Base-by-base conservation (phyloP, 1,284 basidiomycete genomes). In the Bjerkandera adusta region DNA sequence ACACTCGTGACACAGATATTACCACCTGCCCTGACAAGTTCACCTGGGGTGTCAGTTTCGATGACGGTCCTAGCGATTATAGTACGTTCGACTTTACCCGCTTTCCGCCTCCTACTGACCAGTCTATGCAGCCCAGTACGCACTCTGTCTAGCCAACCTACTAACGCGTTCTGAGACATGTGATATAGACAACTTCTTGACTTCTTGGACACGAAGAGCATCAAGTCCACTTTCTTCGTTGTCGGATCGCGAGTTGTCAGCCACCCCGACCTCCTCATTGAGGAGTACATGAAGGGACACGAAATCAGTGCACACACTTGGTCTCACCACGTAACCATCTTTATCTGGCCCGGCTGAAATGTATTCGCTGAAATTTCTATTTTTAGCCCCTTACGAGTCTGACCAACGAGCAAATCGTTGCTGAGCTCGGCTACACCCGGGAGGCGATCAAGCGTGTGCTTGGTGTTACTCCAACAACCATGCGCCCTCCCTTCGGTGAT, bases 351-450 rank as follows among this genome's bases (percentile, higher is more conserved):
- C 40, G 33, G 30, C 36, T 47, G n/a, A n/a, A 22, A 22, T 50
- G 45, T 52, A 50, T 20, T 51, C 53, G 51, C 53, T 48, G 53
- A 59, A 55, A 63, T 56, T 64, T 35, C 29, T 25, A 12, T 41
- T 47, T 12, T 15, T 27, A 85, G 85, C 76, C 77, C 50, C 73
- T 94, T 30, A 98, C 95, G 11, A 81, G 82, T 29, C 73, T 94
- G 50, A 84, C 90, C 38, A 98, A 85, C 62, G 84, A 83, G 61
- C 75, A 97, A 71, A 81, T 97, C 50, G 91, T 97, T 16, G 93
- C 93, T 20, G 94, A 97, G 68, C 76, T 98, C 40, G 93, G 89
- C 37, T 97, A 91, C 88, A 90, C 92, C 48, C 87, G 85, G 55
- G 83, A 92, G 68, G 81, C 85, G 44, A 96, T 98, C 69, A 80